Base-by-base conservation (phyloP, 1,139 yeast genomes). In the Geotrichum aggregatum region DNA sequence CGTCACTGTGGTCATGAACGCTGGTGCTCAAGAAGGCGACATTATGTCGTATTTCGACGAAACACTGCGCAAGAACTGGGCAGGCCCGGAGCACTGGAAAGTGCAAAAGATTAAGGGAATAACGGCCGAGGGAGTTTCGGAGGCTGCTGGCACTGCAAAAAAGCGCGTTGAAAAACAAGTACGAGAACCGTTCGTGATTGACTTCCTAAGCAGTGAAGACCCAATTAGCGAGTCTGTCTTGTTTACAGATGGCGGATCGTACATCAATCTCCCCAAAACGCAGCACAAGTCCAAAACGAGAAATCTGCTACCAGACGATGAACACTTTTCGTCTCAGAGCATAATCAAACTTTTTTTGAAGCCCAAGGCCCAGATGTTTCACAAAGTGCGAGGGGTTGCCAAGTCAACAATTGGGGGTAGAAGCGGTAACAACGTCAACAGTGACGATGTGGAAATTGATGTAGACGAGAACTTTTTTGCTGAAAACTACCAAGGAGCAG, bases 41-140 rank as follows among this genome's bases (percentile, higher is more conserved):
- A 73, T 87, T 50, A 82, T 88, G 82, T 82, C 87, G 0, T 86
- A 86, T 65, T 87, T 87, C 66, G 95, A 87, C 63, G 82, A 80
- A 56, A 76, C 79, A 18, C 70, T 87, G 70, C 80, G 76, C 58
- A 76, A 78, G 44, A 83, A 80, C 65, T 88, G 96, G 96, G 78
- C 95, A 41, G 96, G 96, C 7, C 92, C 96, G 3, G 94, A 87
- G 57, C 94, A 88, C 68, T 92, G 98, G 98, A 86, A 86, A 68
- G 87, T 91, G 8, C 72, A 78, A 41, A 80, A 81, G 28, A 72
- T 85, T 52, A 83, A 76, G 60, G 70, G 68, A 33, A 58, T 51
- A 3, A 18, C 40, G 4, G 28, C 18, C 54, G 64, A 61, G 44
- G 60, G 59, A 28, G 52, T 63, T 11, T 2, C 36, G 16, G 63